phyloP scores from a whole-genome alignment of 495 filamentous ascomycete species.

The Glutinoglossum americanum region DNA sequence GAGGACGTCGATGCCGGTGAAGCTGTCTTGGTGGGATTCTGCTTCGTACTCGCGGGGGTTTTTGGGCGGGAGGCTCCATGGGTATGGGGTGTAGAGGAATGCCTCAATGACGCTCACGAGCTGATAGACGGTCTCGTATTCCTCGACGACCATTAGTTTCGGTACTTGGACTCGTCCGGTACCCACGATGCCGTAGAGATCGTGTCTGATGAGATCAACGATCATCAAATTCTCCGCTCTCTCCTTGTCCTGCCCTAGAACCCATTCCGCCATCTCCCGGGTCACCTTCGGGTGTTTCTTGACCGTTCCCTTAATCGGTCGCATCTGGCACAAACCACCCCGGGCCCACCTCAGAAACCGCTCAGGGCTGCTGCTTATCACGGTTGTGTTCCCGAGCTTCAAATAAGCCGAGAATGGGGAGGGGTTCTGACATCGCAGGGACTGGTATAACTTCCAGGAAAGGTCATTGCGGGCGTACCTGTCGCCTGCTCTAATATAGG shows the following conservation, averaged over 20 bases:
- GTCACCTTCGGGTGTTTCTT: constrained; percentile 44
- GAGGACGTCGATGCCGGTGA: not conserved
- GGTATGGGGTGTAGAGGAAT: not conserved
- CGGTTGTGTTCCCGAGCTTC: constrained; percentile 41
- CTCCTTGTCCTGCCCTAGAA: constrained; percentile 66
- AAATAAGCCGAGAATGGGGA: constrained; percentile 75
- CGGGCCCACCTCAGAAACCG: constrained; percentile 63
- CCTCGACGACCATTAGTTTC: constrained; percentile 66
- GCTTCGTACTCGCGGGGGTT: not conserved
- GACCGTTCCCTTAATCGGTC: constrained; percentile 93
- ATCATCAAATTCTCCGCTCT: constrained; percentile 97
- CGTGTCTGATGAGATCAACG: constrained; percentile 80
- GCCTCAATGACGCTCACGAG: constrained; percentile 5
- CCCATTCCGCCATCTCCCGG: constrained; percentile 38
- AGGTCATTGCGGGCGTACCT: constrained; percentile 6
- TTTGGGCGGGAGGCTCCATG: not conserved
- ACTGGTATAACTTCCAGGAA: constrained; percentile 50
- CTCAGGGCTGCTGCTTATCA: constrained; percentile 77
- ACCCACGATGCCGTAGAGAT: constrained; percentile 62
- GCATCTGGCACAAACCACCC: constrained; percentile 30
- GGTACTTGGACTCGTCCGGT: constrained; percentile 35
- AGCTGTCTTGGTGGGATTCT: not conserved
- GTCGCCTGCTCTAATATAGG: not conserved
- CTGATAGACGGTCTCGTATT: constrained; percentile 33
- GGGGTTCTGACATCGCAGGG: constrained; percentile 50